These are phyloP conservation scores for Adansonia gregorii DNA, from an alignment of 441 rosid genomes.

Conservation along the genomic window DNA sequence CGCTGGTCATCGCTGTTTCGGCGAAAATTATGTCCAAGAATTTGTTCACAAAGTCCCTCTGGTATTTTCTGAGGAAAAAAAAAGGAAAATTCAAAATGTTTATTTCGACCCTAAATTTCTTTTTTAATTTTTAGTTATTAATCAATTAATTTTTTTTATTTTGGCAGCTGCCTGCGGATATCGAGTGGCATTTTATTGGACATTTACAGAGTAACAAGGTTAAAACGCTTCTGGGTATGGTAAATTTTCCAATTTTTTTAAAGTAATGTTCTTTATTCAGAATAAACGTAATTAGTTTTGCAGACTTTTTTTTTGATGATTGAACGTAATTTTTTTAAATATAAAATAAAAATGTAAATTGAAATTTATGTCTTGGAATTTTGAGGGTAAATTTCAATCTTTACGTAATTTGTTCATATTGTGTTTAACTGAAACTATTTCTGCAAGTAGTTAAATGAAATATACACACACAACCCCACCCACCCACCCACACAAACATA, in stretches of 20 bases:
- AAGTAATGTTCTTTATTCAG: neutral
- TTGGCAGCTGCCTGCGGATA: conserved; percentile 76
- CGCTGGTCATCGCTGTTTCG: conserved; percentile 86
- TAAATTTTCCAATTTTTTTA: neutral
- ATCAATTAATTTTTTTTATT: neutral
- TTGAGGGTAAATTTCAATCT: neutral
- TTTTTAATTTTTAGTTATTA: neutral
- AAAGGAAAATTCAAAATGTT: neutral
- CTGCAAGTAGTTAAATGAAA: neutral
- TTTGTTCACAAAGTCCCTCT: conserved; percentile 82
- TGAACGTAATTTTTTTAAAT: neutral
- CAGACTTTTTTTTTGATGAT: neutral
- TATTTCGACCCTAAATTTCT: no score
- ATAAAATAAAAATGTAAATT: neutral
- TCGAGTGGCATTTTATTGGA: conserved; percentile 90
- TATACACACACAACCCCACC: neutral
- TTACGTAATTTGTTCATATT: neutral
- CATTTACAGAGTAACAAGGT: conserved; percentile 91
- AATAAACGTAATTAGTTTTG: neutral
- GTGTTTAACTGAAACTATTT: neutral
- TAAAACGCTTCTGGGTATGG: conserved; percentile 67
- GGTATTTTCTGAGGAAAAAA: conserved; percentile 35
- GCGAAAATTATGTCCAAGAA: conserved; percentile 88
- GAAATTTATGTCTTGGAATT: neutral
- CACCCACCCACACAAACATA: neutral